These are phyloP conservation scores for Tuber melanosporum DNA, from an alignment of 495 filamentous ascomycete species.

Conservation along the genomic window DNA sequence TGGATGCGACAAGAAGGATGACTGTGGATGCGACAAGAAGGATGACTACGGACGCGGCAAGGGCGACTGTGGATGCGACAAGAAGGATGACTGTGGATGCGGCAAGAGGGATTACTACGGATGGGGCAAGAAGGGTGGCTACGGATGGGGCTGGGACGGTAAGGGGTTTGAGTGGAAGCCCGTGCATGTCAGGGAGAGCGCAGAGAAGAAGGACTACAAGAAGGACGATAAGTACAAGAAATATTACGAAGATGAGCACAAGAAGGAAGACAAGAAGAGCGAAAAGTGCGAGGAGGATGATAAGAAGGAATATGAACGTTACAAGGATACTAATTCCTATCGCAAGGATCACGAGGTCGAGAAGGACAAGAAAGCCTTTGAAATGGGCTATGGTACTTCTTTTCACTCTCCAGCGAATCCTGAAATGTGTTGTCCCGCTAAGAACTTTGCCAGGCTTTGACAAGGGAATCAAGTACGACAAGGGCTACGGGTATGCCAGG, in stretches of 20 bases:
- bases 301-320: slow-evolving; percentile 6
- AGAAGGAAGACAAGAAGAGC: slow-evolving; percentile 7
- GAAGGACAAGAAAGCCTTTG: slow-evolving; percentile 20
- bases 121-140: too few relatives aligned
- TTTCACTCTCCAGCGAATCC: neutral
- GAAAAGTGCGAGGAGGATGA: slow-evolving; percentile 7
- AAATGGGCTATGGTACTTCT: slow-evolving; percentile 21
- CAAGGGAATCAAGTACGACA: slow-evolving; percentile 34
- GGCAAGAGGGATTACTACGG: neutral
- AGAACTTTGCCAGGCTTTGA: slow-evolving; percentile 19
- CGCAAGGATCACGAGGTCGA: neutral
- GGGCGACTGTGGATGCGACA: slow-evolving; percentile 9
- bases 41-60: neutral
- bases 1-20: too few relatives aligned
- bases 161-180: too few relatives aligned
- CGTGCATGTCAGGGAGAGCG: neutral
- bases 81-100: neutral
- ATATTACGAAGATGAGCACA: neutral
- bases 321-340: neutral
- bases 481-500: slow-evolving; percentile 36
- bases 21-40: too few relatives aligned
- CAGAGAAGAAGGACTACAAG: slow-evolving; percentile 6
- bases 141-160: too few relatives aligned
- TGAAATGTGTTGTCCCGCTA: neutral
- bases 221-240: slow-evolving; percentile 9